Conservation (phyloP, 495 filamentous ascomycete genomes). For the Aspergillus cristatus region DNA sequence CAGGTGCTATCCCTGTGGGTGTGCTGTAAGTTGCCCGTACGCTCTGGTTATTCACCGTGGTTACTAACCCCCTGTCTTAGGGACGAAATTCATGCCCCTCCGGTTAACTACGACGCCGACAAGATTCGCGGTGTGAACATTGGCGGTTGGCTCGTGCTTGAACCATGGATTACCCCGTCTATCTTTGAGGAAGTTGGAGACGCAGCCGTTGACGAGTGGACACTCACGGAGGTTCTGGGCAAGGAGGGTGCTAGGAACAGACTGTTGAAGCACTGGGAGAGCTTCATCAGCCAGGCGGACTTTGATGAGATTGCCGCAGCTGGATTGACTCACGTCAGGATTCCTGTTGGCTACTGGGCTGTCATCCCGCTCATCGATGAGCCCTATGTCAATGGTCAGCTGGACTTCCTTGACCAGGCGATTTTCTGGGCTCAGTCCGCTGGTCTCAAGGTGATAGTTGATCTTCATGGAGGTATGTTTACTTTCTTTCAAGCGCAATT, state of each 20-base stretch:
- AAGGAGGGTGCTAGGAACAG: slow-evolving; percentile 34
- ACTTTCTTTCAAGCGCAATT: neutral
- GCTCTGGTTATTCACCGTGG: neutral
- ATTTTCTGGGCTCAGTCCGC: slow-evolving; percentile 57
- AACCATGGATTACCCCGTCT: slow-evolving; percentile 60
- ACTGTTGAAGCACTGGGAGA: slow-evolving; percentile 49
- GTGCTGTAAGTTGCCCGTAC: slow-evolving; percentile 19
- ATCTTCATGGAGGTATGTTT: slow-evolving; percentile 57
- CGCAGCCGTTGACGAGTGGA: slow-evolving; percentile 56
- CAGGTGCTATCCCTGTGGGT: slow-evolving; percentile 21
- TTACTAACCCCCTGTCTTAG: slow-evolving; percentile 8
- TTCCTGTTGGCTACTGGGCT: slow-evolving; percentile 76
- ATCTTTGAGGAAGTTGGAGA: slow-evolving; percentile 43
- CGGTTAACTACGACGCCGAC: slow-evolving; percentile 35
- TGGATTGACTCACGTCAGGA: slow-evolving; percentile 69
- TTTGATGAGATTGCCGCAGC: slow-evolving; percentile 54
- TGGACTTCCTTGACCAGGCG: slow-evolving; percentile 55
- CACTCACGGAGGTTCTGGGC: slow-evolving; percentile 43
- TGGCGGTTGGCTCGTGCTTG: slow-evolving; percentile 49
- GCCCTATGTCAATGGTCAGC: slow-evolving; percentile 66
- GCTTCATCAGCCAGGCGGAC: slow-evolving; percentile 59
- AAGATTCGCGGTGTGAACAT: slow-evolving; percentile 49
- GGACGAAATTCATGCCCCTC: slow-evolving; percentile 21
- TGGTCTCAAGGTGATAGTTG: slow-evolving; percentile 59
- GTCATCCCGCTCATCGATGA: slow-evolving; percentile 48